A percentile compares a stretch with the other conserved stretches of the same genome.
Conservation (phyloP, 345 rosid species). For the Rhizophora apiculata region DNA sequence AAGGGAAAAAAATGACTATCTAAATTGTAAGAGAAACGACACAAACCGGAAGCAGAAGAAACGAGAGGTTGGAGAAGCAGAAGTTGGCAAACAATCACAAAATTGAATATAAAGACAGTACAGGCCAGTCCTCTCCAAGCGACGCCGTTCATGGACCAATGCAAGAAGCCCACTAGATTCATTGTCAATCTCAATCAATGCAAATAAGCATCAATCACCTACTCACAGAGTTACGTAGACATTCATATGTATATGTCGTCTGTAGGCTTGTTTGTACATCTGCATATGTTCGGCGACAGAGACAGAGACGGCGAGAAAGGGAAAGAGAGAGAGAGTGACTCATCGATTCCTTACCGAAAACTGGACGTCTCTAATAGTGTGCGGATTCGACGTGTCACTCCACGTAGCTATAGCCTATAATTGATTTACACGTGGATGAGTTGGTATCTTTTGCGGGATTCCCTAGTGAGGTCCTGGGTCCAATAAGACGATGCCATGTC, state of each 20-base stretch:
- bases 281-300: neutral
- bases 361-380: too few species aligned
- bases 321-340: too few species aligned
- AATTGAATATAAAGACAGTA: conserved; percentile 60
- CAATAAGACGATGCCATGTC: conserved; percentile 30
- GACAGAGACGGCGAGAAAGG: too few species aligned
- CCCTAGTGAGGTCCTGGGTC: neutral
- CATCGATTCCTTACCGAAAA: too few species aligned
- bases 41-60: conserved; percentile 59
- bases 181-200: conserved; percentile 15
- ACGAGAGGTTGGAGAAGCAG: conserved; percentile 92
- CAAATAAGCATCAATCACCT: neutral
- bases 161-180: conserved; percentile 34
- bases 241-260: neutral
- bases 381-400: too few species aligned
- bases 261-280: neutral
- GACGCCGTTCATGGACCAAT: conserved; percentile 48
- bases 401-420: too few species aligned
- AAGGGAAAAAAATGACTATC: neutral
- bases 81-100: conserved; percentile 74
- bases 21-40: neutral
- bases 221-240: neutral
- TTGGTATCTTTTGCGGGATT: neutral
- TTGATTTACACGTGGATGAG: conserved; percentile 40
- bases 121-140: conserved; percentile 76